Evolutionary conservation across 129 eudicot genomes (phyloP).

Genomic region (Tagetes erecta): DNA sequence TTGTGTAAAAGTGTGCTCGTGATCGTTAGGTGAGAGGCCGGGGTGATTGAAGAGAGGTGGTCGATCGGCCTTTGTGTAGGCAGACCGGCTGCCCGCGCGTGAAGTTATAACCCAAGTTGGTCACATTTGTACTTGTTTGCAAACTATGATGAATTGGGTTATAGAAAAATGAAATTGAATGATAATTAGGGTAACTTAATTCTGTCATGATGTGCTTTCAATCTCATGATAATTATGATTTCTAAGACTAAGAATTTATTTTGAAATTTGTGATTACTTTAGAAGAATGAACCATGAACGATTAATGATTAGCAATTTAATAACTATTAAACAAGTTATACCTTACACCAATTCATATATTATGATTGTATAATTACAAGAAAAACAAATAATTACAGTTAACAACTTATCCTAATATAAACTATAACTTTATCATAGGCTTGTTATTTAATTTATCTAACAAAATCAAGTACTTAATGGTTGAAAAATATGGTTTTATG

Average conservation of each 20-base stretch:
- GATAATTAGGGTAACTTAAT: background rate
- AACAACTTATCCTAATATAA: too few relatives aligned
- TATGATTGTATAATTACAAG: too few relatives aligned
- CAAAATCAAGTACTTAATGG: too few relatives aligned
- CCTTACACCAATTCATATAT: too few relatives aligned
- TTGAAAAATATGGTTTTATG: too few relatives aligned
- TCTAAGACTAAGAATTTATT: background rate
- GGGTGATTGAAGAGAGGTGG: background rate
- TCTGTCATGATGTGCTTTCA: conserved; percentile 8
- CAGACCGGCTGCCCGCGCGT: too few relatives aligned
- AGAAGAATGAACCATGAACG: background rate
- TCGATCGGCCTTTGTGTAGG: too few relatives aligned
- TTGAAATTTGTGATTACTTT: conserved; percentile 6
- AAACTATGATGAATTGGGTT: background rate
- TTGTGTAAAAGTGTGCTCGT: background rate
- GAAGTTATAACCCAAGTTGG: too few relatives aligned
- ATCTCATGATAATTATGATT: conserved; percentile 8
- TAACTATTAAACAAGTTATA: background rate
- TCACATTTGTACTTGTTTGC: conserved; percentile 16
- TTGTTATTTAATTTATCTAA: too few relatives aligned
- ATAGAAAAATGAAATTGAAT: background rate
- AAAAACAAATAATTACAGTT: too few relatives aligned
- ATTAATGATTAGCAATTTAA: too few relatives aligned
- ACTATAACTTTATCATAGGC: too few relatives aligned
- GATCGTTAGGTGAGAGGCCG: background rate